Base-by-base conservation (phyloP, 768 basidiomycete genomes). In the Obba rivulosa region DNA sequence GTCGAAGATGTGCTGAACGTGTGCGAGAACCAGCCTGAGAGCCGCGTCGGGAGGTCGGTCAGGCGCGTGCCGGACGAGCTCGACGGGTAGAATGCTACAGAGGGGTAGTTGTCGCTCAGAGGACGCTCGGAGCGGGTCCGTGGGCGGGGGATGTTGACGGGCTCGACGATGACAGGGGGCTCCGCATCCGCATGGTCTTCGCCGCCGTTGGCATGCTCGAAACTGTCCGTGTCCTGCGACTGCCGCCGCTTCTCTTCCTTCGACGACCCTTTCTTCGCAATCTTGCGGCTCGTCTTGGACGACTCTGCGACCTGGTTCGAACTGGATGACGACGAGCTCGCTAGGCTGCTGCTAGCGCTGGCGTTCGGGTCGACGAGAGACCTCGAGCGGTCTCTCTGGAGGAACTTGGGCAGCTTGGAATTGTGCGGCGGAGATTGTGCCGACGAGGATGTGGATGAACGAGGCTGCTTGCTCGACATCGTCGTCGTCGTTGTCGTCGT, bases 1-100 rank as follows among this genome's bases (percentile, higher is more conserved):
- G 82, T 80, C 0, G 83, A 73, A 1, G 87, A 88, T 1, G 80
- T 64, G 61, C 75, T 78, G 67, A 91, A 87, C 0, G 85, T 84
- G 64, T 89, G 85, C 0, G 83, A 78, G 66, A 90, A 77, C 87
- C 88, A 87, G 56, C 87, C 86, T 0, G 86, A 82, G 39, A 90
- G 78, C 0, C 88, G 76, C 13, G 80, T 82, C 1, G 87, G 83
- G 24, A 90, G 74, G 69, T 88, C 85, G 52, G 77, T 70, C 51
- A 87, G 76, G 46, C 79, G 75, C 13, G 72, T 62, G 39, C 68
- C 66, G 34, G 77, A 74, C n/a, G 71, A 66, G 48, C 70, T 57
- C 24, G 74, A 67, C 41, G 76, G 62, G 45, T 74, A 76, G 50
- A 75, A 69, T 51, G 76, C 74, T 51, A 73, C 66, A 22, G 70